These are phyloP conservation scores for Rutidosis leptorrhynchoides DNA, from an alignment of 129 eudicot genomes.

Conservation along the genomic window DNA sequence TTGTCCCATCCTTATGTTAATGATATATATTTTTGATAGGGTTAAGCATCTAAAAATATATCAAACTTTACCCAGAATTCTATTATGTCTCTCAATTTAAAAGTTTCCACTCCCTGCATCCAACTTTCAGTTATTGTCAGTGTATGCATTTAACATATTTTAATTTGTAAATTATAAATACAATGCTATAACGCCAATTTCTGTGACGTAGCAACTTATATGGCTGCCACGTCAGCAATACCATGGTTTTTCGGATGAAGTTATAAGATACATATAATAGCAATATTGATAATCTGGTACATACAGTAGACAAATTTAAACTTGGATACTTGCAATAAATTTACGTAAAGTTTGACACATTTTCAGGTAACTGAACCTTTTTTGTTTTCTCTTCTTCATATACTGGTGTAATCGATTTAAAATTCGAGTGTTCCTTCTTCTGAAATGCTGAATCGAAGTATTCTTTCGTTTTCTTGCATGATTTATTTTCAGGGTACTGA, in stretches of 20 bases:
- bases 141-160: background rate
- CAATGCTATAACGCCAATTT: background rate
- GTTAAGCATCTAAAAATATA: background rate
- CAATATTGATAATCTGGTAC: background rate
- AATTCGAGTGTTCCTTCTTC: background rate
- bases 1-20: slow-evolving; percentile 13
- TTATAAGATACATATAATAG: background rate
- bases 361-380: background rate
- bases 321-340: background rate
- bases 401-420: background rate
- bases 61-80: background rate
- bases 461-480: slow-evolving; percentile 3
- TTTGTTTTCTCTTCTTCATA: background rate
- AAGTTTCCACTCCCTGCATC: background rate
- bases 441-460: background rate
- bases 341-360: background rate
- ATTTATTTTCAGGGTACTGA: slow-evolving; percentile 64
- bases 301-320: background rate
- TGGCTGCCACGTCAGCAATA: background rate
- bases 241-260: background rate
- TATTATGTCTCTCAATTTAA: background rate
- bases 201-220: background rate
- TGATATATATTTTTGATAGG: background rate
- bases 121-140: background rate
- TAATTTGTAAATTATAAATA: too few species aligned